Base-by-base conservation (phyloP, 2,329 filamentous ascomycete genomes). In the Aspergillus sp. region DNA sequence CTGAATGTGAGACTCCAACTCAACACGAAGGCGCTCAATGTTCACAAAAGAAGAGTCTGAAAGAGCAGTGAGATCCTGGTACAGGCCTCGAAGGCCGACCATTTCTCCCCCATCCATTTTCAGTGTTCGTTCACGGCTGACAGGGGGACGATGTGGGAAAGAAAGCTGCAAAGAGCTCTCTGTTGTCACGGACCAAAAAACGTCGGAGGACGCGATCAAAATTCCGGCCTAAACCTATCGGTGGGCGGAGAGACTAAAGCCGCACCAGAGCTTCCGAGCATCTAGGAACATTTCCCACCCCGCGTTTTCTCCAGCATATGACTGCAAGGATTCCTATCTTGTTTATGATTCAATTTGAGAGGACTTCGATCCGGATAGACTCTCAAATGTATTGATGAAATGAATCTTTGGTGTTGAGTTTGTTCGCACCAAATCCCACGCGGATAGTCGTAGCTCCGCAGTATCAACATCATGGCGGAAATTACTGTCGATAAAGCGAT, bases 1-100 rank as follows among this genome's bases (percentile, higher is more conserved):
- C 43, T 80, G 73, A 39, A 83, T 74, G 55, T 85, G 79, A 40
- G 72, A 71, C 57, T 86, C 82, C 38, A 97, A 75, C 61, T 81
- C 77, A 40, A 70, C 60, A 56, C 81, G 78, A 45, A 85, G 75
- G 52, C 88, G 81, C 49, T 91, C 83, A 33, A 88, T 70, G 49
- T 84, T 82, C 29, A 83, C 77, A 40, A 89, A 68, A 27, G 85
- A 81, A 44, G 82, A 80, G 59, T 93, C 84, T 51, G 81, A 80
- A 56, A 93, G 77, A 45, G 85, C 83, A 55, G 86, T 74, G 49
- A 98, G 81, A 70, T 95, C 90, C 65, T 86, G 82, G 67, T 95
- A 88, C 57, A 98, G 82, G 66, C 82, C 83, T 72, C 90, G 83
- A 59, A 97, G 81, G 68, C 83, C 81, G 61, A 85, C 84, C 61